These are phyloP conservation scores for Populus ilicifolia DNA, from an alignment of 345 rosid species.

Conservation along the genomic window DNA sequence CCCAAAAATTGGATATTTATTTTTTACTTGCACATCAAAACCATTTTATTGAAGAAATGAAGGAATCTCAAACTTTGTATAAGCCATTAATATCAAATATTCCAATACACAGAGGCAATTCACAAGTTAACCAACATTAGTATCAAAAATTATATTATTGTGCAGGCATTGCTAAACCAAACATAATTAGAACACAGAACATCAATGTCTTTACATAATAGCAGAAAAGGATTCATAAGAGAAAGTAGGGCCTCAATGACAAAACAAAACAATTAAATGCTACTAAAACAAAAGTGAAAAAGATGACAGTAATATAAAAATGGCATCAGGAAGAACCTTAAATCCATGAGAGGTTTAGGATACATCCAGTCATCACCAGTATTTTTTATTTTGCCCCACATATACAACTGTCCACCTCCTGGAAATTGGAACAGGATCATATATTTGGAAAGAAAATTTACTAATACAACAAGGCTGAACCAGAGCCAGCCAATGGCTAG, in stretches of 20 bases:
- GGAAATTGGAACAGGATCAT: slow-evolving; percentile 12
- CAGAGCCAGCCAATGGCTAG: neutral
- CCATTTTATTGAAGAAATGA: neutral
- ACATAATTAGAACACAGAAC: neutral
- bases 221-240: neutral
- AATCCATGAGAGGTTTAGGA: slow-evolving; percentile 97
- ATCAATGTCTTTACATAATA: neutral
- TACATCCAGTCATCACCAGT: slow-evolving; percentile 99
- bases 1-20: neutral
- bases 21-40: neutral
- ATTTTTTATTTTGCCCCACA: slow-evolving; percentile 98
- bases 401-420: slow-evolving; percentile 97
- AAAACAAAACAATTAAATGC: neutral
- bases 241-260: neutral
- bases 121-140: neutral
- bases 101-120: neutral
- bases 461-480: neutral
- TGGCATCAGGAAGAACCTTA: slow-evolving; percentile 54
- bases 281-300: neutral
- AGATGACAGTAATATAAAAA: neutral
- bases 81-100: neutral
- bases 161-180: neutral
- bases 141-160: neutral
- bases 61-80: neutral
- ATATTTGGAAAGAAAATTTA: neutral